These are phyloP conservation scores for Colletotrichum magnum DNA, from an alignment of 2,329 filamentous ascomycete genomes.

Conservation along the genomic window DNA sequence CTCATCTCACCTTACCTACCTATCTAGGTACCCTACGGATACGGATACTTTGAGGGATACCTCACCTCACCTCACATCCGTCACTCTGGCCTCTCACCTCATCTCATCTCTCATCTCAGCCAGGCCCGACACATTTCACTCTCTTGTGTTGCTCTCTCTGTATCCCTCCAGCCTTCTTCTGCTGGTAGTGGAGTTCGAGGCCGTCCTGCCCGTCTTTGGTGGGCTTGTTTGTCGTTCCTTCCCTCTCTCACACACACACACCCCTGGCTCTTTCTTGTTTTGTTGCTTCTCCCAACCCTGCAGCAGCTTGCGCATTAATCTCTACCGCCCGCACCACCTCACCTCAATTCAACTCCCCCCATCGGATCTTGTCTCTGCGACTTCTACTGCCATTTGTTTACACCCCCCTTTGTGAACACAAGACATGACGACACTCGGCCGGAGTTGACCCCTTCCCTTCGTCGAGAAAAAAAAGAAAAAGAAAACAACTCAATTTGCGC, in stretches of 20 bases:
- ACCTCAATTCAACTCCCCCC: not conserved
- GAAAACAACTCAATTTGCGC: not conserved
- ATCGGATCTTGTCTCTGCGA: not conserved
- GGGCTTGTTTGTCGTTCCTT: not conserved
- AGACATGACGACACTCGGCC: slow-evolving; percentile 39
- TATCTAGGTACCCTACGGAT: no score
- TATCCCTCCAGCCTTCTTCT: slow-evolving; percentile 18
- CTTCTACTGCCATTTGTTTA: slow-evolving; percentile 18
- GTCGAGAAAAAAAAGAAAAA: not conserved
- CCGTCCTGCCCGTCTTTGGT: not conserved
- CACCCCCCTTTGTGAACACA: slow-evolving; percentile 16
- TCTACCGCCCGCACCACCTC: slow-evolving; percentile 13
- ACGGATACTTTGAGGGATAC: no score
- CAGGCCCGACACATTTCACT: not conserved
- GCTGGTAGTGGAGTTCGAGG: slow-evolving; percentile 1
- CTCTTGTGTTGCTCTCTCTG: slow-evolving; percentile 7
- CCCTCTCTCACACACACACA: not conserved
- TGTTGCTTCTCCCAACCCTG: slow-evolving; percentile 7
- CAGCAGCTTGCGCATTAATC: slow-evolving; percentile 20
- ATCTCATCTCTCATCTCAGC: slow-evolving; percentile 23
- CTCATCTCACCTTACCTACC: slow-evolving; percentile 4
- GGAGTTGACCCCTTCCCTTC: slow-evolving; percentile 33
- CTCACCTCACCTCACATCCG: slow-evolving; percentile 12
- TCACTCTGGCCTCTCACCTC: no score
- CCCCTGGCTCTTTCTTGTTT: slow-evolving; percentile 5